A percentile compares a stretch with the other conserved stretches of the same genome.
Conservation (phyloP, 2,329 filamentous ascomycete species). For the Exophiala viscosa region DNA sequence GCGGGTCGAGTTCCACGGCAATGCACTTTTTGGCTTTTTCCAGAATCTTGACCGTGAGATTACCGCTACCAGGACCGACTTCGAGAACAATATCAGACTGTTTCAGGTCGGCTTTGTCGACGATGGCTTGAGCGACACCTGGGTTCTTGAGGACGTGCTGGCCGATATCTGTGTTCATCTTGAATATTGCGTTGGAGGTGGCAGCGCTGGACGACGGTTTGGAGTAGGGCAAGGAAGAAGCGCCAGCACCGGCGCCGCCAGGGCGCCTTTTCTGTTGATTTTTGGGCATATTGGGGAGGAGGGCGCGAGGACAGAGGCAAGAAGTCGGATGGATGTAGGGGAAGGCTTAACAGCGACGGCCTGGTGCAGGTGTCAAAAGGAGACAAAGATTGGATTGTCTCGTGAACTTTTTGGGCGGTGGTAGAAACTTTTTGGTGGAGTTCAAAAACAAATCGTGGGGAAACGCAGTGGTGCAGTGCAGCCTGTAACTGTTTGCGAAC, state of each 20-base stretch:
- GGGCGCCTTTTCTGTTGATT: slow-evolving; percentile 52
- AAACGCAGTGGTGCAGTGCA: not conserved
- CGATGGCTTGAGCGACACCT: slow-evolving; percentile 75
- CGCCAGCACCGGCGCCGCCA: slow-evolving; percentile 37
- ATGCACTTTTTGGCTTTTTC: slow-evolving; percentile 80
- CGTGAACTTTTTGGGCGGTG: slow-evolving; percentile 19
- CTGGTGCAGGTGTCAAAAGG: too few relatives aligned
- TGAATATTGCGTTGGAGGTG: slow-evolving; percentile 78
- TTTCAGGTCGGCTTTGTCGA: slow-evolving; percentile 83
- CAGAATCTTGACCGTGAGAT: slow-evolving; percentile 83
- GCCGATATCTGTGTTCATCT: slow-evolving; percentile 90
- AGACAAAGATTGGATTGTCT: not conserved
- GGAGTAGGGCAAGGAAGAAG: slow-evolving; percentile 36
- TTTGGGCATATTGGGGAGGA: slow-evolving; percentile 50
- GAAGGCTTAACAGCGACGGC: not conserved
- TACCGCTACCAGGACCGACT: slow-evolving; percentile 85
- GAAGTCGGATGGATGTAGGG: not conserved
- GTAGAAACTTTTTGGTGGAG: slow-evolving; percentile 10
- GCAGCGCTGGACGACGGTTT: slow-evolving; percentile 45
- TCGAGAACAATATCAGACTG: slow-evolving; percentile 87
- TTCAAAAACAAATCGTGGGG: not conserved
- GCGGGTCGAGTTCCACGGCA: slow-evolving; percentile 87
- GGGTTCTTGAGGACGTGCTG: slow-evolving; percentile 92
- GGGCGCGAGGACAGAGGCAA: not conserved
- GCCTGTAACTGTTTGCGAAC: too few relatives aligned